Base-by-base conservation (phyloP, 805 yeast genomes). In the Suhomyces prunicola region DNA sequence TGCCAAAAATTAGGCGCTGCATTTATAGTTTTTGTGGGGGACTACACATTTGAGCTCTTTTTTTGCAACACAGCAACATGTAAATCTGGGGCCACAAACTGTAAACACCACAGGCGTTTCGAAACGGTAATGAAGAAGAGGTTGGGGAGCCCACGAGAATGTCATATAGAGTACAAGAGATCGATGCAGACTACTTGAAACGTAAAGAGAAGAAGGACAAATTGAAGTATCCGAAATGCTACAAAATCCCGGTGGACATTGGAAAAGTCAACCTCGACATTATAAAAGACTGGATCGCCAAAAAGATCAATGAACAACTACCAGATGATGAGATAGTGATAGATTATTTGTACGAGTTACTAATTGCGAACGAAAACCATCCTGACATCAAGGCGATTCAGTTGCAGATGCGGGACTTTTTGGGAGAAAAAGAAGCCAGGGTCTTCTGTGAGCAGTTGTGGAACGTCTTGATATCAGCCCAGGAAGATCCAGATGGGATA, bases 271-370 rank as follows among this genome's bases (percentile, higher is more conserved):
- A 79, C 56, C 55, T 68, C 46, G 57, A 53, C 0, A 68, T 76
- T n/a, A 66, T 81, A 4, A 64, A 69, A 47, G 55, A 56, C 13
- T 81, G 84, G 81, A 67, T 80, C 17, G 58, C 55, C 2, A 58
- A 60, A 4, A 58, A 64, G 47, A 52, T 80, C 29, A 62, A 69
- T 13, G 60, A 68, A 45, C 62, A 69, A 9, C 60, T 80, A 10
- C 82, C 82, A 0, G 83, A 78, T 46, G 86, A 82, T 57, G 86
- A 81, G 23, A 74, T 81, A 3, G 69, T 77, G 5, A 66, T 71
- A 2, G 83, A 77, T 40, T 80, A 78, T 51, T 61, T 77, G 4
- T 63, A 65, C 47, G 83, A 82, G 59, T 61, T 81, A 45, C 60
- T 82, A 23, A 52, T 58, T 3, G 65, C 63, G 10, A 70, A 64